A percentile compares a stretch with the other conserved stretches of the same genome.
These are phyloP conservation scores for Corrigiola litoralis DNA, from an alignment of 179 eudicot species.

Conservation along the genomic window DNA sequence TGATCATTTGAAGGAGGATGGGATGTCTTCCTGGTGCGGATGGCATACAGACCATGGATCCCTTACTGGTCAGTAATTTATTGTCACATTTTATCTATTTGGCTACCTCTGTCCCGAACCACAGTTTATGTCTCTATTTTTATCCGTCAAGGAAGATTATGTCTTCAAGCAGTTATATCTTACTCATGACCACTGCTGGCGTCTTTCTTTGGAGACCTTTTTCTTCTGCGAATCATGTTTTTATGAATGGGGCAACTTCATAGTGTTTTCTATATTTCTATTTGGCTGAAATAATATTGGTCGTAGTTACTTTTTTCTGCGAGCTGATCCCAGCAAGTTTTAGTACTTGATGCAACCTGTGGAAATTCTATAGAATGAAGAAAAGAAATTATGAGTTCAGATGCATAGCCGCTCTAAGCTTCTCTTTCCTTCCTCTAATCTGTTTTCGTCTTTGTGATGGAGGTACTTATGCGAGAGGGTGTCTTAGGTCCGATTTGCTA, in stretches of 20 bases:
- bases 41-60: constrained; percentile 99
- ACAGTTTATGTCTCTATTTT: too few relatives aligned
- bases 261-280: too few relatives aligned
- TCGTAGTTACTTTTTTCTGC: too few relatives aligned
- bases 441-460: neutral
- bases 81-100: constrained; percentile 1
- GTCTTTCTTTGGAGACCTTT: too few relatives aligned
- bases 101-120: neutral
- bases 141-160: too few relatives aligned
- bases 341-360: neutral
- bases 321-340: too few relatives aligned
- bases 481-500: neutral
- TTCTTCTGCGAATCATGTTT: too few relatives aligned
- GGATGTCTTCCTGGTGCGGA: constrained; percentile 96
- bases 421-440: too few relatives aligned
- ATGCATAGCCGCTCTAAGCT: neutral
- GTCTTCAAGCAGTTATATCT: neutral
- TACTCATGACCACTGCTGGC: neutral
- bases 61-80: constrained; percentile 59
- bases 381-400: neutral
- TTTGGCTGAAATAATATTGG: too few relatives aligned
- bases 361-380: neutral
- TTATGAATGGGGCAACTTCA: too few relatives aligned
- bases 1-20: constrained; percentile 26
- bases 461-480: neutral